A percentile compares a stretch with the other conserved stretches of the same genome.
These are phyloP conservation scores for Saccharomyces hybrid DNA, from an alignment of 1,139 yeast species.

Conservation along the genomic window DNA sequence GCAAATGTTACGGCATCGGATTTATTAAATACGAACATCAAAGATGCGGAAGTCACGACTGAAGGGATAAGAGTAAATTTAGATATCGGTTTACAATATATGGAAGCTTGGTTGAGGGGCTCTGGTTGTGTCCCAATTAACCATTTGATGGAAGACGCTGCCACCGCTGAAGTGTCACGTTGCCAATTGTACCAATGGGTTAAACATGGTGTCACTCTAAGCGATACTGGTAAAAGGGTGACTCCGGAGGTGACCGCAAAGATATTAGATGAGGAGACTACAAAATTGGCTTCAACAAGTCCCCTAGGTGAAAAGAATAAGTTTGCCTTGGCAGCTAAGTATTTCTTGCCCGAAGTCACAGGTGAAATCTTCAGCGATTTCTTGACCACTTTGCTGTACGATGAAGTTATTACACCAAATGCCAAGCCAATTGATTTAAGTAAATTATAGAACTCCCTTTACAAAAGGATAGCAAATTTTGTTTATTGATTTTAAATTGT, in stretches of 20 bases:
- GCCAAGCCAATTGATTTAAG: slow-evolving; percentile 33
- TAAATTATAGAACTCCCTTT: slow-evolving; percentile 18
- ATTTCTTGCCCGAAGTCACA: slow-evolving; percentile 57
- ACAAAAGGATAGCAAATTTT: not conserved
- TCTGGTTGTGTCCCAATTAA: slow-evolving; percentile 76
- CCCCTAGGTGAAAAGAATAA: slow-evolving; percentile 41
- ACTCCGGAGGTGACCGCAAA: slow-evolving; percentile 50
- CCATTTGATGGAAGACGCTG: slow-evolving; percentile 78
- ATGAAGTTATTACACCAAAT: slow-evolving; percentile 48
- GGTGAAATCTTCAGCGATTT: slow-evolving; percentile 64
- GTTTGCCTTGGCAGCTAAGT: slow-evolving; percentile 44
- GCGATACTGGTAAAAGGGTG: slow-evolving; percentile 50
- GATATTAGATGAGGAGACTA: slow-evolving; percentile 55
- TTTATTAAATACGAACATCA: slow-evolving; percentile 56
- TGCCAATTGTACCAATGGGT: slow-evolving; percentile 77
- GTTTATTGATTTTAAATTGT: not conserved
- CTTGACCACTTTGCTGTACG: slow-evolving; percentile 60
- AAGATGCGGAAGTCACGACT: slow-evolving; percentile 53
- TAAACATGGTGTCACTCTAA: slow-evolving; percentile 51
- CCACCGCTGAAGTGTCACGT: slow-evolving; percentile 76
- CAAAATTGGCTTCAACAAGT: slow-evolving; percentile 38
- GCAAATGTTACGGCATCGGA: slow-evolving; percentile 46
- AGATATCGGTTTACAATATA: slow-evolving; percentile 64
- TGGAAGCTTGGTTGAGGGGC: slow-evolving; percentile 76
- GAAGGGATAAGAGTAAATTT: slow-evolving; percentile 62